phyloP scores from a whole-genome alignment of 2,329 filamentous ascomycete genomes.

The Tolypocladium inflatum region DNA sequence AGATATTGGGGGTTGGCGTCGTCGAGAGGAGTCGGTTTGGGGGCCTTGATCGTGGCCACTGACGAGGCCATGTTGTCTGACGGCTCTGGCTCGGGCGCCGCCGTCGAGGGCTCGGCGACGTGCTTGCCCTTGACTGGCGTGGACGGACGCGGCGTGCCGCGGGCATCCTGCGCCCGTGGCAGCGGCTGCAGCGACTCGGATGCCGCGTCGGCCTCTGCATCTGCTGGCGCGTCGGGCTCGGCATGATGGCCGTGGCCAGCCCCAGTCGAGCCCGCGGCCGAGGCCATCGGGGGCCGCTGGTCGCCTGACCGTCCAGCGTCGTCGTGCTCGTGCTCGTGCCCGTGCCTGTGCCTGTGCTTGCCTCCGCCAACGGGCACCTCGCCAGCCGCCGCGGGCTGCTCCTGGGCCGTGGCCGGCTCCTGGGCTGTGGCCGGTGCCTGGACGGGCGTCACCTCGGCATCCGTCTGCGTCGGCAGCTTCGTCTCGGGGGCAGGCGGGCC shows the following conservation, averaged over 20 bases:
- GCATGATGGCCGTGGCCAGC: background rate
- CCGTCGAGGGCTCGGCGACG: conserved; percentile 6
- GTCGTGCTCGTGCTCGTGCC: background rate
- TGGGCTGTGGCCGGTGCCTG: background rate
- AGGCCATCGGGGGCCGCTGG: background rate
- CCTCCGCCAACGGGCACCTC: background rate
- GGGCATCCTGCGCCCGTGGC: background rate
- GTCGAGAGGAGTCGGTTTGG: conserved; percentile 24
- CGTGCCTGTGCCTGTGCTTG: background rate
- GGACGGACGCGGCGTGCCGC: background rate
- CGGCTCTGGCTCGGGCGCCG: conserved; percentile 5
- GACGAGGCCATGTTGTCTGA: conserved; percentile 34
- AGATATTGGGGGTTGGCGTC: conserved; percentile 32
- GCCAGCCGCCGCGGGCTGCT: background rate
- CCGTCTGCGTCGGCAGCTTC: background rate
- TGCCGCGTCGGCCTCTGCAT: background rate
- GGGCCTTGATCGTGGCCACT: conserved; percentile 38
- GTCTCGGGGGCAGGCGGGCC: conserved; percentile 1
- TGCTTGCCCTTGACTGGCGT: conserved; percentile 15
- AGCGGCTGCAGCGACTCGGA: background rate
- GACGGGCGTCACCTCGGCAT: background rate
- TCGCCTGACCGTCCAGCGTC: background rate
- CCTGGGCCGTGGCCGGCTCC: background rate
- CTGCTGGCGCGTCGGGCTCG: background rate
- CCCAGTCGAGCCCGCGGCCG: background rate